phyloP scores from a whole-genome alignment of 2,329 filamentous ascomycete genomes.

The Clonostachys byssicola region DNA sequence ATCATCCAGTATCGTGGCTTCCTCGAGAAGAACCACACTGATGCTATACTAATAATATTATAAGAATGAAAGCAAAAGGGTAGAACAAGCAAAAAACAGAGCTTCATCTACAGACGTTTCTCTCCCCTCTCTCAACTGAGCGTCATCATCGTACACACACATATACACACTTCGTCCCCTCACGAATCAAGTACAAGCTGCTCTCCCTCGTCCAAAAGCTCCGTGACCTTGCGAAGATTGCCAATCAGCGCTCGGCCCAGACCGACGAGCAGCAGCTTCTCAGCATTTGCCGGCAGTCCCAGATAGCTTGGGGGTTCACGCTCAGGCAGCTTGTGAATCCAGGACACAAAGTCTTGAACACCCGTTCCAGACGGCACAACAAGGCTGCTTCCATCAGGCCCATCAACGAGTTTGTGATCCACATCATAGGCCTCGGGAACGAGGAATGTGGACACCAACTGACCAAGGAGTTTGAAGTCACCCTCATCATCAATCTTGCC shows the following conservation, averaged over 20 bases:
- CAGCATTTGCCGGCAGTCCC: constrained; percentile 89
- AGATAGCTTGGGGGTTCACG: constrained; percentile 94
- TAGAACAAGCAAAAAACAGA: background rate
- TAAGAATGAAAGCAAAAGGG: background rate
- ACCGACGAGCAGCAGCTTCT: constrained; percentile 89
- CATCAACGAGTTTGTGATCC: constrained; percentile 82
- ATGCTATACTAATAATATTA: background rate
- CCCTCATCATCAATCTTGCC: constrained; percentile 93
- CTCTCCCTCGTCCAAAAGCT: constrained; percentile 90
- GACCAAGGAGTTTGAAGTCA: constrained; percentile 71
- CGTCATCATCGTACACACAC: background rate
- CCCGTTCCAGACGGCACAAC: constrained; percentile 76
- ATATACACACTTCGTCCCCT: background rate
- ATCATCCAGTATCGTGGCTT: too few species aligned
- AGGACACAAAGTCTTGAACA: constrained; percentile 80
- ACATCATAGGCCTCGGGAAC: constrained; percentile 89
- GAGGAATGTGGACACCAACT: constrained; percentile 73
- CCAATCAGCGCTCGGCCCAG: constrained; percentile 81
- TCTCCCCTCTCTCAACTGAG: background rate
- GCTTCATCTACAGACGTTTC: background rate
- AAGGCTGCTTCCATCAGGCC: constrained; percentile 52
- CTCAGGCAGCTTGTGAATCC: constrained; percentile 91
- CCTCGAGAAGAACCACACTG: too few species aligned
- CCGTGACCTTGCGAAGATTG: constrained; percentile 80
- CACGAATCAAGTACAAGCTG: constrained; percentile 70